A percentile compares a stretch with the other conserved stretches of the same genome.
Evolutionary conservation across 2,329 filamentous ascomycete species (phyloP).

Genomic region (Aspergillus pseudotamarii): DNA sequence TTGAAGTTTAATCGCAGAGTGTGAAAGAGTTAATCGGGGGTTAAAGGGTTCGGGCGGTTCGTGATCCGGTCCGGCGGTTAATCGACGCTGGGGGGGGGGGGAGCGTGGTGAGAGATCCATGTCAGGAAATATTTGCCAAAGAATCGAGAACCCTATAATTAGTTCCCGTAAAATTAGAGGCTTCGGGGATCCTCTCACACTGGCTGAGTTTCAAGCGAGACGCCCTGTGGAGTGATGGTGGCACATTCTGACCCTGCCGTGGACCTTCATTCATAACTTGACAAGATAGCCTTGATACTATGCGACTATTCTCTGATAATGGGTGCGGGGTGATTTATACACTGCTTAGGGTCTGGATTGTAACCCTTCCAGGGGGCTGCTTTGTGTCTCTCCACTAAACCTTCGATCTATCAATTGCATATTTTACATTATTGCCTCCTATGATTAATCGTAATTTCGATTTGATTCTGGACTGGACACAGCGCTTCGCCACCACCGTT

Average conservation of each 20-base stretch:
- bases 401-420: not conserved
- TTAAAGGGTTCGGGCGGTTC: not conserved
- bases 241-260: not conserved
- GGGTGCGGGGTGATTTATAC: not conserved
- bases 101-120: not conserved
- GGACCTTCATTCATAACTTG: not conserved
- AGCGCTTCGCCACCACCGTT: not conserved
- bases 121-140: not conserved
- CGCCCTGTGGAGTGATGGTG: not conserved
- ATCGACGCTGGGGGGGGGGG: not conserved
- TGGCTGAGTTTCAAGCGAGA: constrained; percentile 4
- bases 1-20: not conserved
- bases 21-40: not conserved
- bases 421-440: not conserved
- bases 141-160: constrained; percentile 1
- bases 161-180: not conserved
- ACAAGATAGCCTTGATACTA: no score
- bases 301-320: not conserved
- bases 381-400: not conserved
- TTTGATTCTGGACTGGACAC: not conserved
- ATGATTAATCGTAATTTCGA: not conserved
- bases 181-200: not conserved
- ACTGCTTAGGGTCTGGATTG: not conserved
- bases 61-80: not conserved
- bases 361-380: not conserved